Conservation (phyloP, 2,329 filamentous ascomycete genomes). For the Alternaria brassicicola region DNA sequence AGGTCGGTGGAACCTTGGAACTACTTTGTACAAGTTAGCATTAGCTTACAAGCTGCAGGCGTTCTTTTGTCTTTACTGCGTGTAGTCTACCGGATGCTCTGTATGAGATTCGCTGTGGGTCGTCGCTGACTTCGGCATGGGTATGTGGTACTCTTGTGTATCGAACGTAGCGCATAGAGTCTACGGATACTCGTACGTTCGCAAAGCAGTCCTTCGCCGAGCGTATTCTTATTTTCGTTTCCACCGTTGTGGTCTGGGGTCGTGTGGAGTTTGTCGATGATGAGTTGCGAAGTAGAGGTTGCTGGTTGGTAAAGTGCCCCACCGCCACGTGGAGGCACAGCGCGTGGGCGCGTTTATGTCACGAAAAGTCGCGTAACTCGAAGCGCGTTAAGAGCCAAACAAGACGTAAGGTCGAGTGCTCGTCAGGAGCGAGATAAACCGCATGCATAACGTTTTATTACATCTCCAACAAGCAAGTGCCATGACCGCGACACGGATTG, state of each 20-base stretch:
- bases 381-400: too few relatives aligned
- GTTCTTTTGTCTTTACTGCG: accelerated
- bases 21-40: too few relatives aligned
- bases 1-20: background rate
- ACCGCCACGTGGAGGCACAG: background rate
- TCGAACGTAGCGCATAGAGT: background rate
- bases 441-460: too few relatives aligned
- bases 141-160: background rate
- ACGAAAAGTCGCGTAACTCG: background rate
- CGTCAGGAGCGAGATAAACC: too few relatives aligned
- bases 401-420: too few relatives aligned
- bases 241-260: accelerated
- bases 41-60: background rate
- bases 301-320: background rate
- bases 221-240: accelerated
- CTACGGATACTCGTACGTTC: background rate
- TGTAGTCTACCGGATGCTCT: background rate
- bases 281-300: background rate
- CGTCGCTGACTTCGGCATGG: background rate
- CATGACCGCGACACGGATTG: too few relatives aligned
- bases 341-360: background rate
- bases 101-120: background rate
- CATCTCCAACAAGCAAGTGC: too few relatives aligned
- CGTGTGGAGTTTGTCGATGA: background rate
- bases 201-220: background rate